These are phyloP conservation scores for Calonectria fujianensis DNA, from an alignment of 2,329 filamentous ascomycete genomes.

Conservation along the genomic window DNA sequence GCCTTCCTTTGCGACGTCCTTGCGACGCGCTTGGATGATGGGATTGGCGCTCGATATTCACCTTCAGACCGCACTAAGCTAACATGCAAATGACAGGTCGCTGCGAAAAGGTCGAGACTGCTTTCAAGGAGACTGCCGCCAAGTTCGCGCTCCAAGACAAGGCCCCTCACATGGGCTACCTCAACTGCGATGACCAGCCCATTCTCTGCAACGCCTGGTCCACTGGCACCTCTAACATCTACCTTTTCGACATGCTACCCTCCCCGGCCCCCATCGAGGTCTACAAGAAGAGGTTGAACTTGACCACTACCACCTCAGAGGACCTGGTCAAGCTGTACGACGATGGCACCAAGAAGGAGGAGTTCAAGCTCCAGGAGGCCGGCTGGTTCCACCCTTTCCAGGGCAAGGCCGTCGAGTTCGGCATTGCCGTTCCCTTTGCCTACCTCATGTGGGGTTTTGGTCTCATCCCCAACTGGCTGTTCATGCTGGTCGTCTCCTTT, in stretches of 20 bases:
- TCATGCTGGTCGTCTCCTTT: slow-evolving; percentile 86
- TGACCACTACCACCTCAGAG: slow-evolving; percentile 79
- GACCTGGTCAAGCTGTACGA: slow-evolving; percentile 77
- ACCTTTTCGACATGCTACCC: slow-evolving; percentile 81
- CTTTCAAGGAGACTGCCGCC: slow-evolving; percentile 79
- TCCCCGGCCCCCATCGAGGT: slow-evolving; percentile 78
- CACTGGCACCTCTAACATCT: slow-evolving; percentile 77
- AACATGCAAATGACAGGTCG: slow-evolving; percentile 68
- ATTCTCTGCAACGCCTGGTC: slow-evolving; percentile 86
- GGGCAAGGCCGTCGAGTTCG: slow-evolving; percentile 78
- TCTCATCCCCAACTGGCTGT: slow-evolving; percentile 82
- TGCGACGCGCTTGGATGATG: slow-evolving; percentile 23
- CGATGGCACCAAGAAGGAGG: slow-evolving; percentile 68
- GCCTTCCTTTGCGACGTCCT: slow-evolving; percentile 30
- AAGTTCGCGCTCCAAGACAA: slow-evolving; percentile 77
- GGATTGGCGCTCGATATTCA: slow-evolving; percentile 22
- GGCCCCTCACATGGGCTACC: slow-evolving; percentile 79
- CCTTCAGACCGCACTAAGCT: slow-evolving; percentile 48
- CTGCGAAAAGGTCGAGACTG: slow-evolving; percentile 78
- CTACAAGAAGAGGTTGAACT: slow-evolving; percentile 80
- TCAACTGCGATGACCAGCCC: slow-evolving; percentile 85
- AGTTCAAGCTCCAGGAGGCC: slow-evolving; percentile 68
- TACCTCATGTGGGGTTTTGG: slow-evolving; percentile 81
- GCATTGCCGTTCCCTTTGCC: slow-evolving; percentile 77
- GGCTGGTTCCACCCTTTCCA: slow-evolving; percentile 86